Conservation (phyloP, 768 basidiomycete species). For the Dentipellis sp. region DNA sequence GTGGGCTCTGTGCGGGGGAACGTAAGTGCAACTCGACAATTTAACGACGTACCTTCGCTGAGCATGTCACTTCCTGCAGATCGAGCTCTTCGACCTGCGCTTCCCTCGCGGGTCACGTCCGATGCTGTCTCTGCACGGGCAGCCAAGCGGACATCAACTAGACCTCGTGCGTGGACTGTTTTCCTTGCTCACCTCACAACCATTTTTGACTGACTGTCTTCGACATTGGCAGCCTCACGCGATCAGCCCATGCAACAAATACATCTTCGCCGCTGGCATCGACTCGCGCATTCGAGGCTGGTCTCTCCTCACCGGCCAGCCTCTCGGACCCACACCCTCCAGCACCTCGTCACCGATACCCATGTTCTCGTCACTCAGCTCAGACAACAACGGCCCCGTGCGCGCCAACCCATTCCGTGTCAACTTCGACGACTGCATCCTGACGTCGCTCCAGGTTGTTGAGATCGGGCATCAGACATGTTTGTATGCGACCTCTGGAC, state of each 20-base stretch:
- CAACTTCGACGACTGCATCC: constrained; percentile 2
- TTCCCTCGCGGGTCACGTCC: constrained; percentile 38
- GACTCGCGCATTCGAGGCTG: constrained; percentile 58
- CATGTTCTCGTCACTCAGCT: no score
- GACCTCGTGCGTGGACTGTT: constrained; percentile 35
- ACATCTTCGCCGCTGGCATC: constrained; percentile 62
- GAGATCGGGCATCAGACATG: constrained; percentile 6
- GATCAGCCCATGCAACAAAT: constrained; percentile 43
- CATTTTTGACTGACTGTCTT: not conserved
- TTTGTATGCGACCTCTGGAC: constrained; percentile 12
- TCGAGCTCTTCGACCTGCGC: constrained; percentile 56
- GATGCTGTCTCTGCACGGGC: constrained; percentile 38
- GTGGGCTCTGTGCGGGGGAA: constrained; percentile 51
- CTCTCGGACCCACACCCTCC: constrained; percentile 19
- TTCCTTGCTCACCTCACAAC: not conserved
- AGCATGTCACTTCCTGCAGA: constrained; percentile 25
- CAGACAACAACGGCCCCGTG: not conserved
- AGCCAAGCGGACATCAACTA: constrained; percentile 44
- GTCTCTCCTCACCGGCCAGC: constrained; percentile 51
- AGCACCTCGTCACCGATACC: not conserved
- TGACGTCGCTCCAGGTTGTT: constrained; percentile 9
- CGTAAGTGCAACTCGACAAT: constrained; percentile 26
- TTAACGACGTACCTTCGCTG: not conserved
- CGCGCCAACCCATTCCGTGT: constrained; percentile 2
- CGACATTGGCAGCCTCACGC: constrained; percentile 42